Conservation (phyloP, 2,329 filamentous ascomycete genomes). For the Stachybotrys chlorohalonatus region DNA sequence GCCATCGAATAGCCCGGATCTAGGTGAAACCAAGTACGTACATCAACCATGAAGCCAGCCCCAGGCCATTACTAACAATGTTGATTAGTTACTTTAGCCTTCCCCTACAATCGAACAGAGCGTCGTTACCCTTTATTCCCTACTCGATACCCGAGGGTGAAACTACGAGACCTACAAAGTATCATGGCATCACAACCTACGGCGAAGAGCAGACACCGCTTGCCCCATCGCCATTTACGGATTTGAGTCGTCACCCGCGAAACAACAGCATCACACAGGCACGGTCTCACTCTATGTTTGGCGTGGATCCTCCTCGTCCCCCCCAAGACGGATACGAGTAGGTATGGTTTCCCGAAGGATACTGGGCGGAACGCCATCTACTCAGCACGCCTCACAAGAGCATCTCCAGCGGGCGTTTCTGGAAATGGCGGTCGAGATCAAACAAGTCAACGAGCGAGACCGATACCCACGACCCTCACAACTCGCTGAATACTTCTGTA, state of each 20-base stretch:
- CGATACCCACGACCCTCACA: slow-evolving; percentile 11
- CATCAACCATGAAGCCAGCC: background rate
- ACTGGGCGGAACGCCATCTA: slow-evolving; percentile 50
- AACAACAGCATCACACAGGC: background rate
- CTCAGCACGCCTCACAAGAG: slow-evolving; percentile 17
- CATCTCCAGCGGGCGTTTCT: slow-evolving; percentile 23
- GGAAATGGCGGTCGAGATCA: slow-evolving; percentile 31
- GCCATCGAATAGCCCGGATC: slow-evolving; percentile 2
- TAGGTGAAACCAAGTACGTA: slow-evolving; percentile 14
- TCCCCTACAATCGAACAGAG: slow-evolving; percentile 7
- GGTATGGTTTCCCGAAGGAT: slow-evolving; percentile 55
- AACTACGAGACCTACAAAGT: background rate
- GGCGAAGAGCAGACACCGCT: background rate
- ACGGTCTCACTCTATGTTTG: slow-evolving; percentile 10
- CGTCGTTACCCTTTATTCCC: slow-evolving; percentile 9
- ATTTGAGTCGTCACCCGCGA: background rate
- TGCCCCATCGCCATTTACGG: background rate
- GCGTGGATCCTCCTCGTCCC: slow-evolving; percentile 45
- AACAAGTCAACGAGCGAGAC: slow-evolving; percentile 25
- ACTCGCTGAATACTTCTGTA: slow-evolving; percentile 15
- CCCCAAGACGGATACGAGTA: slow-evolving; percentile 46
- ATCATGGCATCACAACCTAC: background rate
- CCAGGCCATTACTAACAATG: background rate
- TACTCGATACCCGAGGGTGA: background rate
- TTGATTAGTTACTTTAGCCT: slow-evolving; percentile 23